Conservation (phyloP, 305 asterid genomes). For the Plantago lanceolata region DNA sequence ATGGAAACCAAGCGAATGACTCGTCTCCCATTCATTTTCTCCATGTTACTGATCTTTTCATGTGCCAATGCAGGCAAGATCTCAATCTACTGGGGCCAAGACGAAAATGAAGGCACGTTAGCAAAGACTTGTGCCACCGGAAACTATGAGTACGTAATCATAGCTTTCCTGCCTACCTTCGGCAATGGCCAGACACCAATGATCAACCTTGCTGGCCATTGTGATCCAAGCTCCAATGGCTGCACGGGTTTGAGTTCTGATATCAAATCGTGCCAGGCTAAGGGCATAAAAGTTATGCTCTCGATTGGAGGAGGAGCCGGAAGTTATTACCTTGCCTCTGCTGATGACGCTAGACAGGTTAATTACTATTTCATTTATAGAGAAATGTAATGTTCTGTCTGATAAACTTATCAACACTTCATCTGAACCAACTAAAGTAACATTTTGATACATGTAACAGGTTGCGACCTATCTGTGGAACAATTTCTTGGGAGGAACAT, state of each 20-base stretch:
- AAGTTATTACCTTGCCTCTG: conserved; percentile 26
- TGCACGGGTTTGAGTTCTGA: conserved; percentile 39
- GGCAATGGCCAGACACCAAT: conserved; percentile 42
- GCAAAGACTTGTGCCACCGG: conserved; percentile 43
- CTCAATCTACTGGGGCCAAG: conserved; percentile 52
- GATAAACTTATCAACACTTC: too few relatives aligned
- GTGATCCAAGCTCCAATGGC: conserved; percentile 42
- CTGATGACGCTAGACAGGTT: conserved; percentile 25
- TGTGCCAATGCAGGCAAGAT: conserved; percentile 24
- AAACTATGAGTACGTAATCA: conserved; percentile 35
- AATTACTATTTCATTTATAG: too few relatives aligned
- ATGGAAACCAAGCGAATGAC: neutral
- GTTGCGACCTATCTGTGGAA: conserved; percentile 28
- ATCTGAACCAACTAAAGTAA: too few relatives aligned
- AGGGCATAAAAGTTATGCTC: conserved; percentile 41
- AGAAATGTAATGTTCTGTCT: too few relatives aligned
- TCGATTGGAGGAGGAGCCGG: conserved; percentile 55
- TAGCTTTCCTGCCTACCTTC: conserved; percentile 48
- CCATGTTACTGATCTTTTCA: conserved; percentile 7
- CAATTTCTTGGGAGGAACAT: conserved; percentile 28
- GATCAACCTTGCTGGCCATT: conserved; percentile 50
- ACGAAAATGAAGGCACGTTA: conserved; percentile 48
- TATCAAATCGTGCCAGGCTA: conserved; percentile 40
- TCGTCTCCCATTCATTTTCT: neutral
- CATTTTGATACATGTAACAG: neutral